phyloP scores from a whole-genome alignment of 2,329 filamentous ascomycete genomes.

The Aspergillus cejpii region DNA sequence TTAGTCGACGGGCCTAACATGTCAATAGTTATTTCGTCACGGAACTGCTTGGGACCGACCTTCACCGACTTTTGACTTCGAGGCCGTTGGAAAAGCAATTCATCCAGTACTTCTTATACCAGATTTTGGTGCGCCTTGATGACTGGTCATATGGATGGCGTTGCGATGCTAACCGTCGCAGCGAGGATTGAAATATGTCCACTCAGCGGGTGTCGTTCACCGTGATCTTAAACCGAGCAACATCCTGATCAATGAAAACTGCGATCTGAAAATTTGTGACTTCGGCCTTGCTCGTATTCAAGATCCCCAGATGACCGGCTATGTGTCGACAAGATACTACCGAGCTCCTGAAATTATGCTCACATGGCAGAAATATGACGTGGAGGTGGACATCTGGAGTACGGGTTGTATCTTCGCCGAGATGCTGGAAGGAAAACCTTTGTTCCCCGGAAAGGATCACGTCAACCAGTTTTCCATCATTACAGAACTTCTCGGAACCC shows the following conservation, averaged over 20 bases:
- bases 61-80: constrained; percentile 91
- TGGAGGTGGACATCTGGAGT: constrained; percentile 99
- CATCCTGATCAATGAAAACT: constrained; percentile 99
- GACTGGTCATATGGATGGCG: neutral
- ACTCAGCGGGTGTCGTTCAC: constrained; percentile 95
- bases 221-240: constrained; percentile 98
- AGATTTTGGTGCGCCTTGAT: constrained; percentile 71
- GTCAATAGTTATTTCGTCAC: constrained; percentile 83
- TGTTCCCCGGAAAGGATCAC: constrained; percentile 98
- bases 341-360: constrained; percentile 99
- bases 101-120: constrained; percentile 99
- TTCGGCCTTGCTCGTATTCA: constrained; percentile 96
- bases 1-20: constrained; percentile 7
- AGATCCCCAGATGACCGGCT: constrained; percentile 98
- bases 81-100: constrained; percentile 98
- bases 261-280: constrained; percentile 98
- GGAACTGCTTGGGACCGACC: constrained; percentile 90
- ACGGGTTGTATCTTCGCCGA: constrained; percentile 98
- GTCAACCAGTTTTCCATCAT: constrained; percentile 99
- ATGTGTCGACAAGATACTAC: constrained; percentile 98
- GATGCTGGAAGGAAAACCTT: constrained; percentile 96
- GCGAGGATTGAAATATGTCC: constrained; percentile 97
- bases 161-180: constrained; percentile 37
- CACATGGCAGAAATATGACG: constrained; percentile 99
- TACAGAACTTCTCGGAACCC: constrained; percentile 90